phyloP scores from a whole-genome alignment of 164 flowering plant genomes.

The Saururus chinensis region DNA sequence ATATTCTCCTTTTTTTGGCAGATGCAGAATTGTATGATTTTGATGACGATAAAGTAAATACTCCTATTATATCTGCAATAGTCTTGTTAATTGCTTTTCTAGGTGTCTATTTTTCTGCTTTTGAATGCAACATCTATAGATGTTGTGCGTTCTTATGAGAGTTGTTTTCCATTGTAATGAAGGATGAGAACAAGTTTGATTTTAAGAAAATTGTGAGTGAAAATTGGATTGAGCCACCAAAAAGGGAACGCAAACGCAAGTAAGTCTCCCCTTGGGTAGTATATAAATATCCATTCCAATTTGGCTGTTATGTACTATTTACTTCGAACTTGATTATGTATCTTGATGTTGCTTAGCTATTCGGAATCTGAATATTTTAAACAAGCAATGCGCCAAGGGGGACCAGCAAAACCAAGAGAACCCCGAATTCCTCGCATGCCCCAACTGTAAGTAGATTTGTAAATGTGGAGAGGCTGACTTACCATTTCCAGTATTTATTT shows the following conservation, averaged over 20 bases:
- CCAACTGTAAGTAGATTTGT: conserved; percentile 57
- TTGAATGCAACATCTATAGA: background rate
- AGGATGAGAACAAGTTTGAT: conserved; percentile 62
- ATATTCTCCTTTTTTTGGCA: conserved; percentile 22
- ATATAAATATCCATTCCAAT: background rate
- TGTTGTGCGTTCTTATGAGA: background rate
- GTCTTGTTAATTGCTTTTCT: background rate
- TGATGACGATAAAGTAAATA: conserved; percentile 78
- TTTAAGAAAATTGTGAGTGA: conserved; percentile 95
- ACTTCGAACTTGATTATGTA: background rate
- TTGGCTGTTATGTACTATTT: background rate
- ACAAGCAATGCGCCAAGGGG: conserved; percentile 98
- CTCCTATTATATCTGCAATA: too few relatives aligned
- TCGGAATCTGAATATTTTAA: conserved; percentile 95
- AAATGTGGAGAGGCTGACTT: background rate
- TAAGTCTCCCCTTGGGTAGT: conserved; percentile 20
- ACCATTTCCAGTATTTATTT: background rate
- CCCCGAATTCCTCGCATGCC: conserved; percentile 99
- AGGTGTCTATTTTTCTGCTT: background rate
- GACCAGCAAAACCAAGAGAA: conserved; percentile 83
- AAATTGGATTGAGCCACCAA: conserved; percentile 95
- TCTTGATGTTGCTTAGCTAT: conserved; percentile 29
- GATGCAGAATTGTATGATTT: conserved; percentile 95
- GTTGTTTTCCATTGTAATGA: background rate
- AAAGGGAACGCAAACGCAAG: conserved; percentile 96